These are phyloP conservation scores for Fusarium robinianum DNA, from an alignment of 2,329 filamentous ascomycete species.

Conservation along the genomic window DNA sequence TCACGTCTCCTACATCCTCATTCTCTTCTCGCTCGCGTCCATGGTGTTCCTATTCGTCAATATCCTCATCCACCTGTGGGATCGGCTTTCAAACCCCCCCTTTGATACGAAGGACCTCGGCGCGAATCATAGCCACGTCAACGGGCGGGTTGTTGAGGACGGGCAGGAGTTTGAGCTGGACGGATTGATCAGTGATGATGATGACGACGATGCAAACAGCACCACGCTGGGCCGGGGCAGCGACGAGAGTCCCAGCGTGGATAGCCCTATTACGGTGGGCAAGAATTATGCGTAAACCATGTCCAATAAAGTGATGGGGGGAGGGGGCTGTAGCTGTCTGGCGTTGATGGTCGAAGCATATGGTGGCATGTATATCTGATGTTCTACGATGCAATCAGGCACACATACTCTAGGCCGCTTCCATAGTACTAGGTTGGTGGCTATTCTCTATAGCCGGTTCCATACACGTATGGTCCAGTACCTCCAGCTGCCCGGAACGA, in stretches of 20 bases:
- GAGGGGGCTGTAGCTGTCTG: no score
- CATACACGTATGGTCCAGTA: no score
- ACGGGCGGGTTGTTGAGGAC: slow-evolving; percentile 50
- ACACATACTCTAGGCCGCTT: no score
- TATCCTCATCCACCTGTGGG: slow-evolving; percentile 84
- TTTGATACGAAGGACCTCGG: slow-evolving; percentile 43
- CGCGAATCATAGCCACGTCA: slow-evolving; percentile 43
- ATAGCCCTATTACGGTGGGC: slow-evolving; percentile 49
- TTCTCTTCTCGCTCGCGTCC: slow-evolving; percentile 88
- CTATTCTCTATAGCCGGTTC: no score
- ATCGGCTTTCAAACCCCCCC: slow-evolving; percentile 56
- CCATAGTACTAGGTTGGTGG: no score
- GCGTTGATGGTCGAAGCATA: no score
- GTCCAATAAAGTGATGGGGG: neutral
- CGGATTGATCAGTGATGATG: slow-evolving; percentile 86
- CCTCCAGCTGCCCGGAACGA: no score
- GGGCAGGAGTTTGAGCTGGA: slow-evolving; percentile 86
- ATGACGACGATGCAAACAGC: slow-evolving; percentile 56
- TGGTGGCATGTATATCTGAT: no score
- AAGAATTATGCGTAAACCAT: slow-evolving; percentile 43
- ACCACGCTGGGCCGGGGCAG: slow-evolving; percentile 38
- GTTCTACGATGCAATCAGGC: no score
- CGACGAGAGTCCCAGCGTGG: slow-evolving; percentile 41
- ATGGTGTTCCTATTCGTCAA: slow-evolving; percentile 89
- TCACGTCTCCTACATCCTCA: slow-evolving; percentile 89